Conservation (phyloP, 352 stramenopile species). For the Globisporangium nodosum region DNA sequence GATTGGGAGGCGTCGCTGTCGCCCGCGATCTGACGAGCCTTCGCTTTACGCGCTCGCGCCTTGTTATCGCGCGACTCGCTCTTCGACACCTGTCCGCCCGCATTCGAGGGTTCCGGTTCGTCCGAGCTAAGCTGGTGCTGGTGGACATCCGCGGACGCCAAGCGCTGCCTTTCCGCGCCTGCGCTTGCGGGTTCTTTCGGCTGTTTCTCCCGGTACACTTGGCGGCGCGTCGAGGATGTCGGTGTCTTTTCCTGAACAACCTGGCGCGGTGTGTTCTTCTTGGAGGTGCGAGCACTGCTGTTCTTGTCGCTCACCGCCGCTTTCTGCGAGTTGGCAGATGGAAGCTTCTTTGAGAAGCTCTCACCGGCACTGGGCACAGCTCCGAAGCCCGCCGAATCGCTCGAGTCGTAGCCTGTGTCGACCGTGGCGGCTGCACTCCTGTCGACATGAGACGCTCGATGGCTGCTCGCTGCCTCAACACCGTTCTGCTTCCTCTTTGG, state of each 20-base stretch:
- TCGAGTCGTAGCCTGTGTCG: slow-evolving; percentile 15
- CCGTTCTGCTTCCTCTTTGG: background rate
- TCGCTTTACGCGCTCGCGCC: slow-evolving; percentile 2
- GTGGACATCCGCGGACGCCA: background rate
- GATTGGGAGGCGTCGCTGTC: background rate
- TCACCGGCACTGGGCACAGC: slow-evolving; percentile 11
- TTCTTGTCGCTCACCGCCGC: slow-evolving; percentile 15
- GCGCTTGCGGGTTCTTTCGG: slow-evolving; percentile 14
- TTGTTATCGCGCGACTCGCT: slow-evolving; percentile 1
- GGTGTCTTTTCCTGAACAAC: slow-evolving; percentile 11
- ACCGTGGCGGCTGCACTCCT: background rate
- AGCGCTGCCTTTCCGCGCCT: background rate
- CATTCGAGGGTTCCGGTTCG: background rate
- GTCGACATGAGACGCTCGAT: background rate
- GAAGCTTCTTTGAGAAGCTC: slow-evolving; percentile 10
- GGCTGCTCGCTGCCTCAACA: background rate
- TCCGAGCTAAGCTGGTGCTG: slow-evolving; percentile 3
- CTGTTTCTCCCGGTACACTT: slow-evolving; percentile 64
- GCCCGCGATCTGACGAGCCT: background rate
- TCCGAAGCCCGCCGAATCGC: slow-evolving; percentile 10
- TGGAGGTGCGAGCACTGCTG: slow-evolving; percentile 16
- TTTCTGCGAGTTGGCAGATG: slow-evolving; percentile 14
- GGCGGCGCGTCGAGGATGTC: slow-evolving; percentile 21
- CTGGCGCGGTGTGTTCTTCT: slow-evolving; percentile 12
- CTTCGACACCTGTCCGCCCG: background rate